Percentiles rank a stretch among this genome's conserved stretches.
Evolutionary conservation across 2,329 filamentous ascomycete genomes (phyloP).

Genomic region (Fusarium penzigii): DNA sequence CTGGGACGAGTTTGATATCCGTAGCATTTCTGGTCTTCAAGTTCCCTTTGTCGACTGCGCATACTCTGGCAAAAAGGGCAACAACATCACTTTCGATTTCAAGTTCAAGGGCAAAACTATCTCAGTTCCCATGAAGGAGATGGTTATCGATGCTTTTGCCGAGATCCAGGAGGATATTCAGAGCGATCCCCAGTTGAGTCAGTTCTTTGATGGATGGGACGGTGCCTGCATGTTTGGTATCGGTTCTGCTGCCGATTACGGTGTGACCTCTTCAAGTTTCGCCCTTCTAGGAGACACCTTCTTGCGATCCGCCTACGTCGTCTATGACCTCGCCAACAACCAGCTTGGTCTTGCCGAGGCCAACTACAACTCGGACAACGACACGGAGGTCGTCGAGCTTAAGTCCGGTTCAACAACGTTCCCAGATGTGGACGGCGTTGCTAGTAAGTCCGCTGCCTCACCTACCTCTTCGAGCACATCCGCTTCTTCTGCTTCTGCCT

Average conservation of each 20-base stretch:
- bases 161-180: conserved; percentile 41
- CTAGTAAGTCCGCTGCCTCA: conserved; percentile 27
- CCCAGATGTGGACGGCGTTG: conserved; percentile 46
- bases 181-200: conserved; percentile 36
- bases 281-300: conserved; percentile 61
- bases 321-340: conserved; percentile 54
- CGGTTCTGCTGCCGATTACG: conserved; percentile 41
- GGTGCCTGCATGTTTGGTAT: conserved; percentile 58
- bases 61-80: conserved; percentile 44
- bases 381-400: conserved; percentile 49
- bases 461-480: not conserved
- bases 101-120: conserved; percentile 51
- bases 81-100: conserved; percentile 52
- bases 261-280: conserved; percentile 30
- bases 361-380: conserved; percentile 46
- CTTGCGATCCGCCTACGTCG: conserved; percentile 57
- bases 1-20: conserved; percentile 54
- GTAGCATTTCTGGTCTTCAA: conserved; percentile 41
- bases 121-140: conserved; percentile 52
- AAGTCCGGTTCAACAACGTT: conserved; percentile 38
- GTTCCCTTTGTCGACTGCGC: conserved; percentile 55
- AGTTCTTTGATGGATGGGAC: conserved; percentile 40
- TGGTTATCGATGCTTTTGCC: conserved; percentile 49
- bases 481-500: too few relatives aligned
- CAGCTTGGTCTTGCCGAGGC: conserved; percentile 55